A percentile compares a stretch with the other conserved stretches of the same genome.
phyloP scores from a whole-genome alignment of 306 rosid genomes.

The Sophora flavescens region DNA sequence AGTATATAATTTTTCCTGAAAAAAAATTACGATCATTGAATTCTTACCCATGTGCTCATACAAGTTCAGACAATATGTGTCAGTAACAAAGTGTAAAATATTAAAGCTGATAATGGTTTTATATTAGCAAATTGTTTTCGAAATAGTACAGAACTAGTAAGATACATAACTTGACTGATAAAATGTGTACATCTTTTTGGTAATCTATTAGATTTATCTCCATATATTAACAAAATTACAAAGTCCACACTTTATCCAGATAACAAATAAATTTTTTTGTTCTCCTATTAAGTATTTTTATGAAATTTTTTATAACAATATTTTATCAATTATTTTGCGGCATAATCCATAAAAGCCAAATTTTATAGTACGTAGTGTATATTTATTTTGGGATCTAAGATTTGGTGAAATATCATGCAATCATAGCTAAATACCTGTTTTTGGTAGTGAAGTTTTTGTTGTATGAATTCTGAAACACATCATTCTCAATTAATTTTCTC shows the following conservation, averaged over 20 bases:
- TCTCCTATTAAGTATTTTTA: too few relatives aligned
- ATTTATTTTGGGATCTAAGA: slow-evolving; percentile 5
- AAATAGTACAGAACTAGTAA: not conserved
- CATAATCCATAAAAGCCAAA: not conserved
- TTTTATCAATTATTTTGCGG: not conserved
- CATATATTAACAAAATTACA: not conserved
- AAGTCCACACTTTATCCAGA: not conserved
- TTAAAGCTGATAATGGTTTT: too few relatives aligned
- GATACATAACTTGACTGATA: not conserved
- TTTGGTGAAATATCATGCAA: slow-evolving; percentile 35
- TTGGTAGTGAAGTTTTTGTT: not conserved
- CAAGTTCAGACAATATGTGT: too few relatives aligned
- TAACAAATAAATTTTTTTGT: too few relatives aligned
- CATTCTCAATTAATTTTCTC: slow-evolving; percentile 6
- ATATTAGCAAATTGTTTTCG: too few relatives aligned
- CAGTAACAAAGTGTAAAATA: too few relatives aligned
- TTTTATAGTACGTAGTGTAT: not conserved
- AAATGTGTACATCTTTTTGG: not conserved
- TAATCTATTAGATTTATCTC: too few relatives aligned
- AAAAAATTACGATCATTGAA: too few relatives aligned
- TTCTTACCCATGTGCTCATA: too few relatives aligned
- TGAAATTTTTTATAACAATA: too few relatives aligned
- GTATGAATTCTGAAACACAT: not conserved
- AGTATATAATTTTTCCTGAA: too few relatives aligned
- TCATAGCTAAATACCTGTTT: slow-evolving; percentile 10